Evolutionary conservation across 306 rosid species (phyloP).

Genomic region (Carpinus viminea): DNA sequence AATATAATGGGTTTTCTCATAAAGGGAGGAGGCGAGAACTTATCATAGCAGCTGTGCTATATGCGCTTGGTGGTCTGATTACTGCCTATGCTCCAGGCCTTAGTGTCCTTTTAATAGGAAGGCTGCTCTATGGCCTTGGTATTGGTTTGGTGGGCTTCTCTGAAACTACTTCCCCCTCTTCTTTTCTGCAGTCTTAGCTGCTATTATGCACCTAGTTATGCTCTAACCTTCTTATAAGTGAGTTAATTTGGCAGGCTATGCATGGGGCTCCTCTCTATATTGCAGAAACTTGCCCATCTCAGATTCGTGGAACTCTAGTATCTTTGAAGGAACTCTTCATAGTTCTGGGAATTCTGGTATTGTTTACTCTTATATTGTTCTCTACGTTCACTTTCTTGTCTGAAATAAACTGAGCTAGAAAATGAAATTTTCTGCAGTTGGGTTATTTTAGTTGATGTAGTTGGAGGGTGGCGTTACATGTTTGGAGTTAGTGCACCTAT

Average conservation of each 20-base stretch:
- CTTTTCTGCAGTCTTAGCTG: constrained; percentile 20
- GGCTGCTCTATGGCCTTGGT: constrained; percentile 89
- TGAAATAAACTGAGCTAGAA: constrained; percentile 24
- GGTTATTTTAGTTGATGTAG: constrained; percentile 74
- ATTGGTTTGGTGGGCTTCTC: constrained; percentile 81
- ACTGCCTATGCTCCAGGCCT: constrained; percentile 80
- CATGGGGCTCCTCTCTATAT: constrained; percentile 97
- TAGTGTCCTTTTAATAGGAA: constrained; percentile 70
- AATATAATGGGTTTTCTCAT: constrained; percentile 24
- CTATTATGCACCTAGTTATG: constrained; percentile 7
- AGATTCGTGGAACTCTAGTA: constrained; percentile 88
- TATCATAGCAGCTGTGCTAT: constrained; percentile 62
- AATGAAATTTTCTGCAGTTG: constrained; percentile 50
- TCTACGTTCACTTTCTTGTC: constrained; percentile 12
- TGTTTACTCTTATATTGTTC: constrained; percentile 15
- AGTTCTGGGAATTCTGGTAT: constrained; percentile 96
- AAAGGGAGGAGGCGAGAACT: constrained; percentile 87
- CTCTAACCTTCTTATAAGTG: constrained; percentile 20
- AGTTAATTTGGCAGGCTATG: constrained; percentile 75
- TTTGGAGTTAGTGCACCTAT: constrained; percentile 84
- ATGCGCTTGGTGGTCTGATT: constrained; percentile 61
- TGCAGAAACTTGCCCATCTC: constrained; percentile 95
- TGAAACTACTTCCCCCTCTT: constrained; percentile 7
- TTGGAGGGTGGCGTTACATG: constrained; percentile 98
- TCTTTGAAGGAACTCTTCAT: constrained; percentile 95